Conservation (phyloP, 2,329 filamentous ascomycete genomes). For the Epichloe elymi region DNA sequence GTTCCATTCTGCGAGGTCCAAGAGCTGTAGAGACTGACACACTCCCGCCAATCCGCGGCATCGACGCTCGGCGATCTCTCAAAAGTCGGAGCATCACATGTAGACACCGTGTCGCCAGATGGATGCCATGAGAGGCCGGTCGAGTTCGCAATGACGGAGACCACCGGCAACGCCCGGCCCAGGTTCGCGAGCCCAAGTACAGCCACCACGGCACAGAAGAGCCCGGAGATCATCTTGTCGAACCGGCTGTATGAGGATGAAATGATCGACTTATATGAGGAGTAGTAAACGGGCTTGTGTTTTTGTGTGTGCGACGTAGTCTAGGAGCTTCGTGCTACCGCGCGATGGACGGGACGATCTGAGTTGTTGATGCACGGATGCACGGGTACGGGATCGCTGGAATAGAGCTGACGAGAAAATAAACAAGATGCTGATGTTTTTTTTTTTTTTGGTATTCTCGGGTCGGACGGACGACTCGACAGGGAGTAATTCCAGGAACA, state of each 20-base stretch:
- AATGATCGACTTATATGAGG: background rate
- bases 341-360: background rate
- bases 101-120: slow-evolving; percentile 10
- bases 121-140: slow-evolving; percentile 14
- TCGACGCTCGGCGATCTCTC: slow-evolving; percentile 8
- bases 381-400: background rate
- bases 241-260: background rate
- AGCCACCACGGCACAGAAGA: background rate
- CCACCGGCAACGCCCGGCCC: background rate
- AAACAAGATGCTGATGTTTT: background rate
- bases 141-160: slow-evolving; percentile 5
- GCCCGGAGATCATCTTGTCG: background rate
- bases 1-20: slow-evolving; percentile 19
- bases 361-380: background rate
- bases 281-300: background rate
- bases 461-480: background rate
- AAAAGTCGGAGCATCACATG: slow-evolving; percentile 16
- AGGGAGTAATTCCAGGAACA: background rate
- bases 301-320: background rate
- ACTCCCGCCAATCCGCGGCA: slow-evolving; percentile 18
- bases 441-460: background rate
- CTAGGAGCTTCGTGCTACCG: background rate
- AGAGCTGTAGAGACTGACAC: slow-evolving; percentile 18
- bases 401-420: background rate
- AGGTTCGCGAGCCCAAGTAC: background rate